These are phyloP conservation scores for Penicillium manginii DNA, from an alignment of 495 filamentous ascomycete genomes.

Conservation along the genomic window DNA sequence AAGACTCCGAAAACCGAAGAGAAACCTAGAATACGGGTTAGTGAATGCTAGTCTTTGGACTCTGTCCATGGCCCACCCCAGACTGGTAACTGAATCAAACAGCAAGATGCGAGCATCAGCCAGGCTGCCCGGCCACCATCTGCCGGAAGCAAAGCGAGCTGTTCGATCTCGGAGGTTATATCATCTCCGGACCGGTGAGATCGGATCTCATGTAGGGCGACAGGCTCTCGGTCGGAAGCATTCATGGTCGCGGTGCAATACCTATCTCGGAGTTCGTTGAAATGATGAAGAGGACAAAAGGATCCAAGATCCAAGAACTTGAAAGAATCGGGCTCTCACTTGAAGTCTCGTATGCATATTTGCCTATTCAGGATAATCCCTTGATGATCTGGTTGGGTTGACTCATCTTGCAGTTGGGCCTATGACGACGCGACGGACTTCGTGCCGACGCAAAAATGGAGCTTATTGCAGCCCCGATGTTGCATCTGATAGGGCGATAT, in stretches of 20 bases:
- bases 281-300: neutral
- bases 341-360: neutral
- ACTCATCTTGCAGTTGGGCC: slow-evolving; percentile 12
- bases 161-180: slow-evolving; percentile 34
- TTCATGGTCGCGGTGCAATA: slow-evolving; percentile 19
- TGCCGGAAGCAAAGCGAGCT: slow-evolving; percentile 50
- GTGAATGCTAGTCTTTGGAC: neutral
- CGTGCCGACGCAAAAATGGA: slow-evolving; percentile 1
- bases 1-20: slow-evolving; percentile 56
- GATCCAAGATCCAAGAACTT: neutral
- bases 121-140: slow-evolving; percentile 68
- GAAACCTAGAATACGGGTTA: slow-evolving; percentile 39
- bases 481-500: neutral
- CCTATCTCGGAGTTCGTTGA: neutral
- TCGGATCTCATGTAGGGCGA: slow-evolving; percentile 9
- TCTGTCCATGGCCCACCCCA: slow-evolving; percentile 54
- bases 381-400: neutral
- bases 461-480: neutral
- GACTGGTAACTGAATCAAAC: slow-evolving; percentile 63
- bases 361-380: slow-evolving; percentile 9
- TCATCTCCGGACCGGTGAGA: slow-evolving; percentile 10
- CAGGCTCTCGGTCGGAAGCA: slow-evolving; percentile 7
- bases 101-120: slow-evolving; percentile 63
- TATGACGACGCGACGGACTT: slow-evolving; percentile 8
- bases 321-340: neutral